Evolutionary conservation across 1,284 basidiomycete species (phyloP).

Genomic region (Vanrija sp.): DNA sequence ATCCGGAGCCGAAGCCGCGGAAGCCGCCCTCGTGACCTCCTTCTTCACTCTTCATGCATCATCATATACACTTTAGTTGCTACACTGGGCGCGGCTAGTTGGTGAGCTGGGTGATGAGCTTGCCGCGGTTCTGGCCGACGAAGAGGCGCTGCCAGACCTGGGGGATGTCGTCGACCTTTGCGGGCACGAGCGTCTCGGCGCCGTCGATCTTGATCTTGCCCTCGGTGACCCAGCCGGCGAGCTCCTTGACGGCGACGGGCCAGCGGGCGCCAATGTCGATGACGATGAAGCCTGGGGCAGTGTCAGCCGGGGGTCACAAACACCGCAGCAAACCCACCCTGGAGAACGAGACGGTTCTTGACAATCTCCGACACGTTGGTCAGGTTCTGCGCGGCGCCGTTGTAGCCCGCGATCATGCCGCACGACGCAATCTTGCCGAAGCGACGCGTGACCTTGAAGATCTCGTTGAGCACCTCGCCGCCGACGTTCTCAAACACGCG

Average conservation of each 20-base stretch:
- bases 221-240: constrained; percentile 28
- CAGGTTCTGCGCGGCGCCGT: constrained; percentile 18
- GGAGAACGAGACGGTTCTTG: constrained; percentile 46
- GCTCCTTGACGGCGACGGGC: constrained; percentile 18
- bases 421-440: constrained; percentile 50
- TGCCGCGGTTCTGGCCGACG: constrained; percentile 39
- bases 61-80: too few species aligned
- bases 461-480: constrained; percentile 46
- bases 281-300: constrained; percentile 41
- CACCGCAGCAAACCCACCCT: constrained; percentile 28
- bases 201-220: constrained; percentile 37
- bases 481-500: constrained; percentile 50
- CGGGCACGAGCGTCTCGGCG: constrained; percentile 36
- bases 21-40: too few species aligned
- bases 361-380: constrained; percentile 42
- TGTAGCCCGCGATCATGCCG: constrained; percentile 41
- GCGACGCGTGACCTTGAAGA: constrained; percentile 43
- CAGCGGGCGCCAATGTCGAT: constrained; percentile 34
- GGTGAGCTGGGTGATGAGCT: constrained; percentile 38
- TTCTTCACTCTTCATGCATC: too few species aligned
- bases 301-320: background rate
- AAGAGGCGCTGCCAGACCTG: constrained; percentile 38
- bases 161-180: constrained; percentile 40
- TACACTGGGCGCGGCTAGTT: too few species aligned
- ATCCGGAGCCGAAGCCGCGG: too few species aligned